phyloP scores from a whole-genome alignment of 306 rosid species.

The Corylus heterophylla region DNA sequence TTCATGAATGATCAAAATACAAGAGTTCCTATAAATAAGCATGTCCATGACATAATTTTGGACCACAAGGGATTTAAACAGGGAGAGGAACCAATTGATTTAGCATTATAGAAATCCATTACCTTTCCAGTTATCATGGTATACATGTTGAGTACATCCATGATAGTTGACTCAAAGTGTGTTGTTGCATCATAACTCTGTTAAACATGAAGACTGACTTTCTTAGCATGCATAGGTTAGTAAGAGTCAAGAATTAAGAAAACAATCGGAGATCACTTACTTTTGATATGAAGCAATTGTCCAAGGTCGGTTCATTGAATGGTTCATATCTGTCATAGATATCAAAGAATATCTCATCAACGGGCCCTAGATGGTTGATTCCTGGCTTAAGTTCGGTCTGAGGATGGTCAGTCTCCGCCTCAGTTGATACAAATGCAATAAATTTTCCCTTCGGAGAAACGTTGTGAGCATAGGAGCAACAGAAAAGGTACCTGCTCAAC shows the following conservation, averaged over 20 bases:
- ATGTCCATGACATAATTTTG: not conserved
- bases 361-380: conserved; percentile 83
- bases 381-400: conserved; percentile 87
- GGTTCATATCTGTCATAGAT: conserved; percentile 87
- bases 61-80: conserved; percentile 2
- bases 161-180: conserved; percentile 90
- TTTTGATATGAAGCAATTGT: conserved; percentile 89
- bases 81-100: not conserved
- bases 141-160: conserved; percentile 94
- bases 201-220: conserved; percentile 19
- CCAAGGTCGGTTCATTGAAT: conserved; percentile 77
- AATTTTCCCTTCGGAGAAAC: conserved; percentile 95
- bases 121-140: conserved; percentile 93
- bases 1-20: not conserved
- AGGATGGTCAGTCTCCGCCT: conserved; percentile 92
- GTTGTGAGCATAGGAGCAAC: conserved; percentile 93
- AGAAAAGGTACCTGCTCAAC: conserved; percentile 82
- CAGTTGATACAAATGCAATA: conserved; percentile 91
- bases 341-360: conserved; percentile 90
- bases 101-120: conserved; percentile 19
- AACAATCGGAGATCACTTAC: conserved; percentile 41
- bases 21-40: not conserved
- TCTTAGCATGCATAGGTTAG: not conserved
- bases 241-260: not conserved
- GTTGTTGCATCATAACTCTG: conserved; percentile 99